Base-by-base conservation (phyloP, 1,139 yeast species). In the Insectozyma bohioensis region DNA sequence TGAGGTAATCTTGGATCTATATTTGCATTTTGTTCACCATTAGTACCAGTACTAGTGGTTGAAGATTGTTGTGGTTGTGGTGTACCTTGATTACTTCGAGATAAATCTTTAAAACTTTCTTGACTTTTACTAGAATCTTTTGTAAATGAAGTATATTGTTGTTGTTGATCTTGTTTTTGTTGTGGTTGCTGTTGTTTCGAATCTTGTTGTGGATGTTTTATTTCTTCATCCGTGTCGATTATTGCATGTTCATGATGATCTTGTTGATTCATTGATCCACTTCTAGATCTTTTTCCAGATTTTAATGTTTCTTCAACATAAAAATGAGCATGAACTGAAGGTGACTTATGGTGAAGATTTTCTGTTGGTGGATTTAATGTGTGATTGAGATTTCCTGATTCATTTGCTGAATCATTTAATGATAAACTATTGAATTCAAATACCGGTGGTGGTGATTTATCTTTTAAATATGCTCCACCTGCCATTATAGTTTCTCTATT, bases 1-100 rank as follows among this genome's bases (percentile, higher is more conserved):
- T 84, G 87, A 1, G 95, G 95, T 45, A 88, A 64, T 27, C 95
- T 68, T 2, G 95, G 88, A 50, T 85, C 95, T 33, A 79, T 66
- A 43, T 79, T 80, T 24, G 76, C 63, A 19, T 68, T 66, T 31
- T 67, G 71, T 43, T 78, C 84, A 33, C 61, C 57, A n/a, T 12
- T 15, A 9, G 26, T 16, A 44, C 34, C 33, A 27, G 38, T 39
- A 9, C 40, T 25, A 17, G 26, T 13, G 20, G 22, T n/a, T 45
- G 34, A 33, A 20, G 40, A 36, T 10, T 33, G 23, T 10, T 44
- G 47, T 14, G 28, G 24, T 24, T 12, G 33, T 18, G 37, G 34
- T 35, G 35, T 15, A 26, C 39, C 33, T 43, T 41, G 26, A 26
- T 24, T 7, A 26, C 25, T 14, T 24, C 23, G 28, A 8, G 36